phyloP scores from a whole-genome alignment of 2,329 filamentous ascomycete species.

The Talaromyces sp. region DNA sequence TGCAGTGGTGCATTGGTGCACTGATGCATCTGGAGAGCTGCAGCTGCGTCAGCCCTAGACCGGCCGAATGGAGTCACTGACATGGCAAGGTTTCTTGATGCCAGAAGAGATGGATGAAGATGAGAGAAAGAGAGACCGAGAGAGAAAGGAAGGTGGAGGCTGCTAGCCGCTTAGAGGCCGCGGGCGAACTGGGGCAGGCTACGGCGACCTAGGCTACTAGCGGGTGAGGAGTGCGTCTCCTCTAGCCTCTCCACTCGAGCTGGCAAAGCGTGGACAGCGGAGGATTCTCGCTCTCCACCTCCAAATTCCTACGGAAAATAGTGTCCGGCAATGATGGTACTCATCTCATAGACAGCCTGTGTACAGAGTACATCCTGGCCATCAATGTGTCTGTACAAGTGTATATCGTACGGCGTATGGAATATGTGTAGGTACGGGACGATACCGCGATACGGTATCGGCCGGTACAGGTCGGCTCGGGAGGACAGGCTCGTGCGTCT shows the following conservation, averaged over 20 bases:
- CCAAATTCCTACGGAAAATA: neutral
- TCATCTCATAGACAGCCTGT: no score
- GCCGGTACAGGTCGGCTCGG: neutral
- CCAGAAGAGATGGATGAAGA: neutral
- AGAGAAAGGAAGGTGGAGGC: neutral
- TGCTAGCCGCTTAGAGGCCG: conserved; percentile 3
- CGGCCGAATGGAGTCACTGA: no score
- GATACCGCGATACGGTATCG: neutral
- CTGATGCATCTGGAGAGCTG: neutral
- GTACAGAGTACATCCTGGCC: no score
- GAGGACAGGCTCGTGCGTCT: neutral
- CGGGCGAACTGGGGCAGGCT: conserved; percentile 1
- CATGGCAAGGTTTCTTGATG: neutral
- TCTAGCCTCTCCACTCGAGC: neutral
- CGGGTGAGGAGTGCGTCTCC: neutral
- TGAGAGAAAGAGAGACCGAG: neutral
- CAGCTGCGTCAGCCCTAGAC: neutral
- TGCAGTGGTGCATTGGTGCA: no score
- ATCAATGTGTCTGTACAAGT: no score
- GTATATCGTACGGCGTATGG: no score
- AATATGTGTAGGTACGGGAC: no score
- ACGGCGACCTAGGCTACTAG: neutral
- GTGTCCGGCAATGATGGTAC: neutral
- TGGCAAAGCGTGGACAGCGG: neutral
- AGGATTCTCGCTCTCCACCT: neutral